These are phyloP conservation scores for Sphaerobolus stellatus DNA, from an alignment of 1,284 basidiomycete genomes.

Conservation along the genomic window DNA sequence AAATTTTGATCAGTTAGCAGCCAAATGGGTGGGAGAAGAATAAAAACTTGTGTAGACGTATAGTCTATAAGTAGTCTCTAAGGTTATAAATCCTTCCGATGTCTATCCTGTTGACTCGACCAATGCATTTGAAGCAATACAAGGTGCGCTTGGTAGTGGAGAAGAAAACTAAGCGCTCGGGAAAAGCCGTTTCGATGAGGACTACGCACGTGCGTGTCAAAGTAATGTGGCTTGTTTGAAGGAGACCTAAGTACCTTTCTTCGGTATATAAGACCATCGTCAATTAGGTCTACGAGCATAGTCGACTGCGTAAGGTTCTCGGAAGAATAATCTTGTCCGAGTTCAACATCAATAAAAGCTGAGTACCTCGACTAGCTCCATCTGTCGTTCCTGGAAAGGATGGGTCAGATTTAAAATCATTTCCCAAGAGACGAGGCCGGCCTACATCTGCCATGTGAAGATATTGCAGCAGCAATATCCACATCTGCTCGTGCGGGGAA, in stretches of 20 bases:
- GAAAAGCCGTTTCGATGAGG: conserved; percentile 97
- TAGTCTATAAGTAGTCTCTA: conserved; percentile 98
- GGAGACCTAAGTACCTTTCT: conserved; percentile 49
- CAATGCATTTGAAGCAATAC: conserved; percentile 34
- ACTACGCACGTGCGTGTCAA: conserved; percentile 63
- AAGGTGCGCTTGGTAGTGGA: conserved; percentile 57
- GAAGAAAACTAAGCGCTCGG: conserved; percentile 85
- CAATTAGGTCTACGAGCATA: conserved; percentile 90
- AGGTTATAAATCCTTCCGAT: conserved; percentile 87
- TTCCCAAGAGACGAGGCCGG: background rate
- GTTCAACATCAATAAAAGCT: conserved; percentile 96
- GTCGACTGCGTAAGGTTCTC: conserved; percentile 79
- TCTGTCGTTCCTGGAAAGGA: conserved; percentile 64
- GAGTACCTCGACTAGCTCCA: conserved; percentile 93
- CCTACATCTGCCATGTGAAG: conserved; percentile 76
- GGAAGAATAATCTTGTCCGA: conserved; percentile 92
- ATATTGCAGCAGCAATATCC: conserved; percentile 93
- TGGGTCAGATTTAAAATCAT: conserved; percentile 14
- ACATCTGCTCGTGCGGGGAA: conserved; percentile 96
- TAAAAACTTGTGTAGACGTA: conserved; percentile 93
- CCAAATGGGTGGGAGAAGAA: background rate
- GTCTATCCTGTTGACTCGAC: conserved; percentile 22
- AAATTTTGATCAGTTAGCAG: conserved; percentile 18
- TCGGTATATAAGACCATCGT: conserved; percentile 93
- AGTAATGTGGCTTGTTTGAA: conserved; percentile 1